These are phyloP conservation scores for Zymoseptoria pseudotritici DNA, from an alignment of 2,329 filamentous ascomycete species.

Conservation along the genomic window DNA sequence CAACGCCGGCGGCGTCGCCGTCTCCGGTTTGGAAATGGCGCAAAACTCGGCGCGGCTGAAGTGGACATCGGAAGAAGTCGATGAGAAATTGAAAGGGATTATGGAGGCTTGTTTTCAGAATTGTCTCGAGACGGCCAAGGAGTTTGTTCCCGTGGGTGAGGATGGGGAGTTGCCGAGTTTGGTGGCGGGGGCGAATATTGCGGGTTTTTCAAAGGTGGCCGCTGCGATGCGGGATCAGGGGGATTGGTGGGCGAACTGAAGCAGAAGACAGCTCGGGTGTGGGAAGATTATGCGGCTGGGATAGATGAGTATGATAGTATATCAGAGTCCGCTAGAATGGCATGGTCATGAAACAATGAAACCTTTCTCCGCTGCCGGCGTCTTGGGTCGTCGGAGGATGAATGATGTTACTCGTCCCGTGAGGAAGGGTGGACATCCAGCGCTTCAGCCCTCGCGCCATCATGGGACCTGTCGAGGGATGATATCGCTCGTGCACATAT, in stretches of 20 bases:
- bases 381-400: too few relatives aligned
- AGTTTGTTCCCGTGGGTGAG: constrained; percentile 63
- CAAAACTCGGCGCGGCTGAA: constrained; percentile 85
- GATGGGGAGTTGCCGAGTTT: constrained; percentile 84
- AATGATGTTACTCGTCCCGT: too few relatives aligned
- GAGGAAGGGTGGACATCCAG: too few relatives aligned
- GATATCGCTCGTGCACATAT: too few relatives aligned
- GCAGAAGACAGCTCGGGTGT: too few relatives aligned
- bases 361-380: too few relatives aligned
- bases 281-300: too few relatives aligned
- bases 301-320: too few relatives aligned
- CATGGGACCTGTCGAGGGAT: too few relatives aligned
- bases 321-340: too few relatives aligned
- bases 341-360: too few relatives aligned
- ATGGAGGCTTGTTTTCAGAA: constrained; percentile 93
- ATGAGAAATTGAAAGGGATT: constrained; percentile 81
- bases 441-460: too few relatives aligned
- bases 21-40: constrained; percentile 97
- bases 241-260: constrained; percentile 66
- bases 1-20: constrained; percentile 95
- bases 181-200: constrained; percentile 93
- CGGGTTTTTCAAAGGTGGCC: constrained; percentile 93
- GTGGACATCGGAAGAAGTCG: constrained; percentile 83
- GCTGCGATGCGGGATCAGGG: constrained; percentile 93
- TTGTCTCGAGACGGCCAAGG: constrained; percentile 79